Evolutionary conservation across 176 grass and related monocot species (phyloP).

Genomic region (Elymus sibiricus): DNA sequence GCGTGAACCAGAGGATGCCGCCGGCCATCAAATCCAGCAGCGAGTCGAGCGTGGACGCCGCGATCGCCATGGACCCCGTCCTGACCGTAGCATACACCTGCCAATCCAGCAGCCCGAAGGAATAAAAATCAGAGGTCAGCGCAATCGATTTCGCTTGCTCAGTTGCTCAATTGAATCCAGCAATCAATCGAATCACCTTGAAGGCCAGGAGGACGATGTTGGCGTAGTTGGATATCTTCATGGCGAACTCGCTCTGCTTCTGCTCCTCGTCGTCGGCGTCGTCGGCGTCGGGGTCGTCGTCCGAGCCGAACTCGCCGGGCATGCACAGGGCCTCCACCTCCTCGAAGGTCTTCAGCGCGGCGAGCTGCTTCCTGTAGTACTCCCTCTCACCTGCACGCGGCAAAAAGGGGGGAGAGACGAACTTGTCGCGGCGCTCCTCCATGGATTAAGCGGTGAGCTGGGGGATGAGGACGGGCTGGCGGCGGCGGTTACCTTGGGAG

Average conservation of each 20-base stretch:
- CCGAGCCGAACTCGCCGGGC: constrained; percentile 43
- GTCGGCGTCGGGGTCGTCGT: constrained; percentile 11
- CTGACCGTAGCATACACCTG: constrained; percentile 81
- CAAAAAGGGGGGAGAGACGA: neutral
- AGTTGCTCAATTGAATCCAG: neutral
- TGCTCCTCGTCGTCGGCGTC: constrained; percentile 38
- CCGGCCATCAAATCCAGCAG: constrained; percentile 83
- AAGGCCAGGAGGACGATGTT: constrained; percentile 71
- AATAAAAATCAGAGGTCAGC: neutral
- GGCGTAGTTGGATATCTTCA: constrained; percentile 82
- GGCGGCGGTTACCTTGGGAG: constrained; percentile 39
- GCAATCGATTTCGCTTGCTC: neutral
- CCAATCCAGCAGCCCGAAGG: neutral
- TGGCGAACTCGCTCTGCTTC: constrained; percentile 67
- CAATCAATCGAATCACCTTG: constrained; percentile 48
- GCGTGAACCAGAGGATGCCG: constrained; percentile 82
- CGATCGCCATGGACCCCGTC: constrained; percentile 81
- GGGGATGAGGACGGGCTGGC: no score
- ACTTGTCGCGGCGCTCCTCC: neutral
- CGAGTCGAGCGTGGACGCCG: constrained; percentile 88
- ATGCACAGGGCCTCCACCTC: constrained; percentile 55
- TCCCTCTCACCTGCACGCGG: constrained; percentile 50
- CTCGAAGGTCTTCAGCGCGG: constrained; percentile 64
- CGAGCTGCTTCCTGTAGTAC: constrained; percentile 80
- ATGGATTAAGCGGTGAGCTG: neutral